Evolutionary conservation across 2,329 filamentous ascomycete genomes (phyloP), one percentile per base, ranked within the genome.

Genomic region (Stemphylium lycopersici): DNA sequence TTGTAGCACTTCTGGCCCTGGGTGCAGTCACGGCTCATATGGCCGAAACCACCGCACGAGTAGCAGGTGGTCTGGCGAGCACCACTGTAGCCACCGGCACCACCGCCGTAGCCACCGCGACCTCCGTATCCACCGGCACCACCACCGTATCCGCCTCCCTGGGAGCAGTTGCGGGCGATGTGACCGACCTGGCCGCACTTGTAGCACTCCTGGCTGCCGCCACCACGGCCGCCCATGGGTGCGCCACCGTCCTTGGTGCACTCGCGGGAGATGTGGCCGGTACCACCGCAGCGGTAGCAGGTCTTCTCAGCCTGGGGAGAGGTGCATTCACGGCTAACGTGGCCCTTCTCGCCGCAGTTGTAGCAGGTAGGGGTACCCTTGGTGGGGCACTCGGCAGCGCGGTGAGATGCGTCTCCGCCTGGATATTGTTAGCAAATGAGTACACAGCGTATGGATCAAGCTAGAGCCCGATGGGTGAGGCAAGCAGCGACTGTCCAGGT

Each of bases 1-100:
- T 97, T 97, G 88, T 98, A 99, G 89, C 95, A 99, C 85, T 98
- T 98, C 84, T 96, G 93, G 72, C 95, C 95, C 79, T 98, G 96
- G 70, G 93, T 96, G 81, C 95, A 99, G 81, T 98, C 95, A 84
- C 93, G 90, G 75, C 90, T 93, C 90, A 96, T 93, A 83, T 99
- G 95, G 73, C 93, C 93, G 76, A 91, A 93, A 65, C 95, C 95
- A 69, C 95, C 95, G 81, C 95, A 98, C 39, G 92, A 96, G 85
- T 97, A 99, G 88, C 95, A 98, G 69, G 92, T 97, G 50, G 72
- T 74, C 66, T 73, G 71, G 52, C 75, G 72, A 37, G 69, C 67
- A 59, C 83, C 77, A 48, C 74, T 72, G 57, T 69, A 75, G 49
- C 73, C 80, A 65, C 81, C 80, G 65, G 79, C 78, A 42, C 41